Evolutionary conservation across 345 rosid species (phyloP).

Genomic region (Syzygium grande): DNA sequence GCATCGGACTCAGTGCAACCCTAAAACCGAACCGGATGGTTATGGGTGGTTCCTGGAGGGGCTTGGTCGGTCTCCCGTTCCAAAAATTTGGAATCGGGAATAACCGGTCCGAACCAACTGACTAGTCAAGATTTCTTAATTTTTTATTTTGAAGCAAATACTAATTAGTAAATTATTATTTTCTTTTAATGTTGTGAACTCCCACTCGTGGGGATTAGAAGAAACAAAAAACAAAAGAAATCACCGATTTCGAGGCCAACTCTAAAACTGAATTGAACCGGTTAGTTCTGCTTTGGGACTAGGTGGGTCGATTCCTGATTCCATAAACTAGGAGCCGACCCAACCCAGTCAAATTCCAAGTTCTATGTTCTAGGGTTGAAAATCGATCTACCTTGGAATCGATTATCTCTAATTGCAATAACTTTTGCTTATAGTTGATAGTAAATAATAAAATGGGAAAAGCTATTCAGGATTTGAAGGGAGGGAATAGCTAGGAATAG

Average conservation of each 20-base stretch:
- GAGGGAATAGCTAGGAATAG: background rate
- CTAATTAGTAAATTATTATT: background rate
- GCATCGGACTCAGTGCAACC: accelerated
- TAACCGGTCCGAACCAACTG: background rate
- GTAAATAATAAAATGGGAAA: background rate
- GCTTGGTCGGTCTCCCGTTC: accelerated
- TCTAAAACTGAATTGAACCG: accelerated
- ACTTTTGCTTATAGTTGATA: background rate
- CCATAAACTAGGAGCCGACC: accelerated
- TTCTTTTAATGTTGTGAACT: background rate
- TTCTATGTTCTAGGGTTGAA: background rate
- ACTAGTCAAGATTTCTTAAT: background rate
- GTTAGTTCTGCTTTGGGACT: background rate
- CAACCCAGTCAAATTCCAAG: accelerated
- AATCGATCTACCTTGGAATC: accelerated
- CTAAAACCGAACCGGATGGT: accelerated
- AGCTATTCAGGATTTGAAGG: background rate
- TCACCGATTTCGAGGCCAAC: accelerated
- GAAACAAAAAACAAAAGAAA: background rate
- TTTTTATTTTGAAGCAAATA: too few relatives aligned
- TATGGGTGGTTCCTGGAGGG: accelerated
- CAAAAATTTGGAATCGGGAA: background rate
- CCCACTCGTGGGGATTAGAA: accelerated
- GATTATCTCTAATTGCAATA: accelerated
- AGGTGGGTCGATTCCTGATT: accelerated